Conservation (phyloP, 2,329 filamentous ascomycete species). For the Arthrobotrys megalospora region DNA sequence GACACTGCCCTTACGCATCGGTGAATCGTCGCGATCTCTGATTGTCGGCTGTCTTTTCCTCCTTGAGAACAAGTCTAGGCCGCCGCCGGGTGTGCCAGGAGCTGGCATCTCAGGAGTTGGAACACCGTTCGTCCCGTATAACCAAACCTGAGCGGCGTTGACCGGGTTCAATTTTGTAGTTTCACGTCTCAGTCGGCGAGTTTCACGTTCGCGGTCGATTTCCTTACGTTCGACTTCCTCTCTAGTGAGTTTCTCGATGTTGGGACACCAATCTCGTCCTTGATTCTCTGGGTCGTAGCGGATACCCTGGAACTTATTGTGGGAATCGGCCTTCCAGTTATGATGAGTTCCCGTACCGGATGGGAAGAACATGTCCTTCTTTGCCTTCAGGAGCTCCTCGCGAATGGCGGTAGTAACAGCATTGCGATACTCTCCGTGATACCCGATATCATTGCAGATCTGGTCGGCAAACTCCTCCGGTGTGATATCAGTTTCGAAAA, state of each 20-base stretch:
- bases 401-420: conserved; percentile 97
- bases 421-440: conserved; percentile 92
- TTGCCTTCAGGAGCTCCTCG: conserved; percentile 89
- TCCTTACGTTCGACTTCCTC: conserved; percentile 98
- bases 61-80: conserved; percentile 55
- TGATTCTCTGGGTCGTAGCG: conserved; percentile 93
- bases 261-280: conserved; percentile 86
- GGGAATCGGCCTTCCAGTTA: conserved; percentile 68
- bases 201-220: conserved; percentile 91
- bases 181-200: conserved; percentile 86
- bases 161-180: conserved; percentile 93
- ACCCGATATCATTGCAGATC: conserved; percentile 91
- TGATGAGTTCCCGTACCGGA: conserved; percentile 77
- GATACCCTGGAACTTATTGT: conserved; percentile 66
- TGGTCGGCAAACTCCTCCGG: conserved; percentile 92
- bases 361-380: conserved; percentile 81
- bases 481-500: conserved; percentile 90
- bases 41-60: conserved; percentile 97
- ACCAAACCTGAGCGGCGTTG: conserved; percentile 83
- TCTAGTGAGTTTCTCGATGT: conserved; percentile 85
- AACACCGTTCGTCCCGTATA: conserved; percentile 71
- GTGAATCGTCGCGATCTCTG: conserved; percentile 77
- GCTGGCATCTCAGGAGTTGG: conserved; percentile 70
- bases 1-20: conserved; percentile 79
- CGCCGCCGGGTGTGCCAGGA: conserved; percentile 69